Evolutionary conservation across 1,139 yeast species (phyloP).

Genomic region (Debaryomyces udenii): DNA sequence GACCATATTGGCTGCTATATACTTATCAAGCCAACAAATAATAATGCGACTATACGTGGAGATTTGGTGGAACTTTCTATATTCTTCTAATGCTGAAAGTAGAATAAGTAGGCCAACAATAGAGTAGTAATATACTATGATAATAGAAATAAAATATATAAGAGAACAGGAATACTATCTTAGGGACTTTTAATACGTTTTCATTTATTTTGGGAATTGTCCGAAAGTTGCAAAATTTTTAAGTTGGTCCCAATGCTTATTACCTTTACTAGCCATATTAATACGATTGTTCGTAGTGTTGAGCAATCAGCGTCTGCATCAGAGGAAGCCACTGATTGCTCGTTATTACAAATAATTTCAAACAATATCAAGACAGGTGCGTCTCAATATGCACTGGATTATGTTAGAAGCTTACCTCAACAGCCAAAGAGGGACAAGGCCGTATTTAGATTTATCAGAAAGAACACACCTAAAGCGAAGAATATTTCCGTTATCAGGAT

Average conservation of each 20-base stretch:
- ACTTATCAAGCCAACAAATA: not conserved
- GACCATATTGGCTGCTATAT: not conserved
- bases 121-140: not conserved
- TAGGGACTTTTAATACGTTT: no score
- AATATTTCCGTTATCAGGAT: no score
- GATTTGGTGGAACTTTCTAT: not conserved
- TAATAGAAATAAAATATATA: not conserved
- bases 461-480: no score
- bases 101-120: not conserved
- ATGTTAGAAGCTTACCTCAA: no score
- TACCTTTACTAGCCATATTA: not conserved
- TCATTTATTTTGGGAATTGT: not conserved
- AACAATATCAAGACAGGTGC: no score
- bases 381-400: no score
- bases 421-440: no score
- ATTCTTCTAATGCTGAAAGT: not conserved
- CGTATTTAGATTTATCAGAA: no score
- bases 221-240: not conserved
- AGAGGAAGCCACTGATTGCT: not conserved
- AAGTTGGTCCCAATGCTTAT: not conserved
- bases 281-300: not conserved
- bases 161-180: not conserved
- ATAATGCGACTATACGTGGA: not conserved
- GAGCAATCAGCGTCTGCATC: not conserved
- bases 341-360: not conserved